A percentile compares a stretch with the other conserved stretches of the same genome.
These are phyloP conservation scores for Kwoniella mangroviensis DNA, from an alignment of 768 basidiomycete species.

Conservation along the genomic window DNA sequence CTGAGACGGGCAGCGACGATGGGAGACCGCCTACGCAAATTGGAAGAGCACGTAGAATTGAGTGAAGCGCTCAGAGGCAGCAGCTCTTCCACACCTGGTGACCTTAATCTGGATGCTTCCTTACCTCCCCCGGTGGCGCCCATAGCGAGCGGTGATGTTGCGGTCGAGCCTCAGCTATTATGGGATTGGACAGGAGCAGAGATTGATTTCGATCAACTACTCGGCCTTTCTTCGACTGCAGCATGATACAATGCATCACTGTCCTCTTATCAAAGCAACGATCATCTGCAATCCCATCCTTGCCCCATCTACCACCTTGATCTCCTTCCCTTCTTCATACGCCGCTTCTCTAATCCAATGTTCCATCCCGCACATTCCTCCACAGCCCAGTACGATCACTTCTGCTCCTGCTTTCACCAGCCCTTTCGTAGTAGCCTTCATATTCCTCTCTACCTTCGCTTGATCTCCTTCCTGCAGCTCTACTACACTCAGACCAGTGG, in stretches of 20 bases:
- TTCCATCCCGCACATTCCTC: slow-evolving; percentile 45
- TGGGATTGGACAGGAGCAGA: slow-evolving; percentile 24
- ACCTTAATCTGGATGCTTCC: slow-evolving; percentile 10
- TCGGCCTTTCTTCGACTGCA: slow-evolving; percentile 2
- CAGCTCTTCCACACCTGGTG: slow-evolving; percentile 15
- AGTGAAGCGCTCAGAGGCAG: slow-evolving; percentile 15
- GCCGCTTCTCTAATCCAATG: slow-evolving; percentile 31
- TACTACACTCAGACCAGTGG: slow-evolving; percentile 31
- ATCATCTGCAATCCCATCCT: slow-evolving; percentile 38
- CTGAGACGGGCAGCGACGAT: slow-evolving; percentile 27
- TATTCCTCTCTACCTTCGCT: slow-evolving; percentile 28
- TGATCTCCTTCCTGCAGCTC: slow-evolving; percentile 45
- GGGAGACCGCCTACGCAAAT: slow-evolving; percentile 22
- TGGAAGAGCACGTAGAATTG: slow-evolving; percentile 11
- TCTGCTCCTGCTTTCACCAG: slow-evolving; percentile 29
- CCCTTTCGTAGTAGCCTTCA: slow-evolving; percentile 27
- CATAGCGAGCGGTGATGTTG: background rate
- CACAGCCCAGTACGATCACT: slow-evolving; percentile 37
- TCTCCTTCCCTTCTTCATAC: slow-evolving; percentile 15
- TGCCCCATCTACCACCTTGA: slow-evolving; percentile 40
- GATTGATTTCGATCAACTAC: slow-evolving; percentile 16
- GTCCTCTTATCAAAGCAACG: slow-evolving; percentile 18
- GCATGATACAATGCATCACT: slow-evolving; percentile 11
- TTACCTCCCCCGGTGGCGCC: slow-evolving; percentile 7
- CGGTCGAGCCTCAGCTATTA: slow-evolving; percentile 12